Evolutionary conservation across 495 filamentous ascomycete species (phyloP).

Genomic region (Hypoxylon crocopeplum): DNA sequence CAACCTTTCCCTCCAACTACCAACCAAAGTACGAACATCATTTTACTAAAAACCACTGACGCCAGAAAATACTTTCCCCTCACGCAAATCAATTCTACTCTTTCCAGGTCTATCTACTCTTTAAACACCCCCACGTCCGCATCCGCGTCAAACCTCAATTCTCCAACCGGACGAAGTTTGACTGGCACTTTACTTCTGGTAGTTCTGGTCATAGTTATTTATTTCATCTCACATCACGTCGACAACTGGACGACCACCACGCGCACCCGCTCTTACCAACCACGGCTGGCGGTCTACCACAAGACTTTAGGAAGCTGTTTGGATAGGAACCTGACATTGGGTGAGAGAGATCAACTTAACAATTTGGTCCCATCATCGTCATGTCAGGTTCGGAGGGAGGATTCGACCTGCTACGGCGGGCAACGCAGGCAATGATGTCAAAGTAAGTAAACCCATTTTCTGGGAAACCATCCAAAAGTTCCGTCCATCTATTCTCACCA

Average conservation of each 20-base stretch:
- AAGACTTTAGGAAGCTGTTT: conserved; percentile 24
- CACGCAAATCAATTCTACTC: conserved; percentile 36
- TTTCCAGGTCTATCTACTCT: conserved; percentile 1
- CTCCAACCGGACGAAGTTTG: conserved; percentile 30
- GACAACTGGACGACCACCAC: conserved; percentile 6
- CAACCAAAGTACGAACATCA: conserved; percentile 17
- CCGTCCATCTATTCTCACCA: too few relatives aligned
- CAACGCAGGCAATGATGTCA: conserved; percentile 65
- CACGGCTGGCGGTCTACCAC: conserved; percentile 22
- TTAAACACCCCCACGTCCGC: conserved; percentile 33
- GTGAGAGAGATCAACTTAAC: conserved; percentile 28
- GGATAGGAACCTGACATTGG: conserved; percentile 38
- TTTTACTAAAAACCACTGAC: conserved; percentile 33
- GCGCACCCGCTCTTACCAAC: conserved; percentile 10
- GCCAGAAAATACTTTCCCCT: conserved; percentile 38
- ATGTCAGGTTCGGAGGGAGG: conserved; percentile 48
- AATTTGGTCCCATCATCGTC: conserved; percentile 42
- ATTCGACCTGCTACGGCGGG: conserved; percentile 60
- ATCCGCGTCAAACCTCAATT: conserved; percentile 33
- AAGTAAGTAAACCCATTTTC: conserved; percentile 50
- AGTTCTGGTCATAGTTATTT: conserved; percentile 4
- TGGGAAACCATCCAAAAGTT: too few relatives aligned
- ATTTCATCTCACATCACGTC: conserved; percentile 10
- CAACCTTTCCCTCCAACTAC: too few relatives aligned
- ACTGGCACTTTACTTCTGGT: conserved; percentile 8